Evolutionary conservation across 2,329 filamentous ascomycete species (phyloP).

Genomic region (Penicillium sp.): DNA sequence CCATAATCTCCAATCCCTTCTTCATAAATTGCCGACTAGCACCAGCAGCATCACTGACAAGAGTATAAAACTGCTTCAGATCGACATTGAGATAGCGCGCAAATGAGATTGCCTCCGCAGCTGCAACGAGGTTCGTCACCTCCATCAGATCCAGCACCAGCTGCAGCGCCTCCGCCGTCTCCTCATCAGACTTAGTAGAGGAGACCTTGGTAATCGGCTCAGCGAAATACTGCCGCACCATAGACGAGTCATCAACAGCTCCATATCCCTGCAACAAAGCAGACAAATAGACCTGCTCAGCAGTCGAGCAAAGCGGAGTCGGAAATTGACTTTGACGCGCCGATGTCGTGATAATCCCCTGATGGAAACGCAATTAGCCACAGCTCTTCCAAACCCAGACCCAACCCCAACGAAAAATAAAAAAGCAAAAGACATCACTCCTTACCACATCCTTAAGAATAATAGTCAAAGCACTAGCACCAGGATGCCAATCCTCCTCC

Average conservation of each 20-base stretch:
- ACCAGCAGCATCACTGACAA: conserved; percentile 43
- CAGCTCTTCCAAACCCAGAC: neutral
- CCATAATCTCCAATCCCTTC: conserved; percentile 32
- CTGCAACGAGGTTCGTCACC: conserved; percentile 44
- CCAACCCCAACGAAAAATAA: neutral
- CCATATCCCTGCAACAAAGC: conserved; percentile 52
- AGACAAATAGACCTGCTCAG: conserved; percentile 58
- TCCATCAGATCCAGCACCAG: conserved; percentile 39
- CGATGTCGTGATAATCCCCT: conserved; percentile 59
- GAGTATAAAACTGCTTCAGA: conserved; percentile 38
- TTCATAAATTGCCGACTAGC: conserved; percentile 40
- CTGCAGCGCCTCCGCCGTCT: conserved; percentile 30
- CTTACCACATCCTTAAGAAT: conserved; percentile 50
- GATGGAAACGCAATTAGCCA: neutral
- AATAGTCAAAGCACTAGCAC: conserved; percentile 53
- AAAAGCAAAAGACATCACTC: neutral
- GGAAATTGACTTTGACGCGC: conserved; percentile 52
- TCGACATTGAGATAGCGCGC: conserved; percentile 41
- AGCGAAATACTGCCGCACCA: conserved; percentile 47
- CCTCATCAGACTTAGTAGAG: conserved; percentile 26
- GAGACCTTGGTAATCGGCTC: conserved; percentile 36
- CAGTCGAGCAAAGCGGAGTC: conserved; percentile 52
- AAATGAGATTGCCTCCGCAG: conserved; percentile 43
- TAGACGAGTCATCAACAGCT: conserved; percentile 47
- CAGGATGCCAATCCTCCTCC: conserved; percentile 44